Percentiles rank a stretch among this genome's conserved stretches.
Evolutionary conservation across 1,284 basidiomycete species (phyloP).

Genomic region (Volvariella surrecta): DNA sequence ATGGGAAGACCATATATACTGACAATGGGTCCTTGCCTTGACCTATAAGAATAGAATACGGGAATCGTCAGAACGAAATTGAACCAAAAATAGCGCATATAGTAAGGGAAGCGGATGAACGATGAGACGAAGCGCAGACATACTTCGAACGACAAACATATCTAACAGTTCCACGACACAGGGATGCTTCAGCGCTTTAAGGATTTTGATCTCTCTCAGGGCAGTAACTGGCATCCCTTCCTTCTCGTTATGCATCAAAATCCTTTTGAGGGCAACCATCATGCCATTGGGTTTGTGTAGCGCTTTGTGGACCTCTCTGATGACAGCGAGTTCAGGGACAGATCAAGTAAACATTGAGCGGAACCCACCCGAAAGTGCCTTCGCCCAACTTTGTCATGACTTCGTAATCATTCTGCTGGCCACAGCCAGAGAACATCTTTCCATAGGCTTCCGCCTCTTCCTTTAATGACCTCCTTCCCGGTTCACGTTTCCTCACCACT

Average conservation of each 20-base stretch:
- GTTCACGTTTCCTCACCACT: constrained; percentile 22
- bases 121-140: constrained; percentile 18
- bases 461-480: constrained; percentile 45
- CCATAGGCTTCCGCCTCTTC: constrained; percentile 64
- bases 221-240: constrained; percentile 97
- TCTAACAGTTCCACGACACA: constrained; percentile 87
- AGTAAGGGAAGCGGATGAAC: too few relatives aligned
- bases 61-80: constrained; percentile 4
- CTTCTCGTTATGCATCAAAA: constrained; percentile 94
- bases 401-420: constrained; percentile 71
- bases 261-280: constrained; percentile 86
- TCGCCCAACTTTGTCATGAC: constrained; percentile 84
- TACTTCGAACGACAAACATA: constrained; percentile 80
- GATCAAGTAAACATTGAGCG: constrained; percentile 1
- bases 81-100: too few relatives aligned
- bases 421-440: constrained; percentile 69
- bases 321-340: constrained; percentile 10
- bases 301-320: constrained; percentile 85
- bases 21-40: constrained; percentile 66
- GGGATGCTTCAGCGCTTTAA: constrained; percentile 84
- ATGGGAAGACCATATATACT: constrained; percentile 98
- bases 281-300: constrained; percentile 53
- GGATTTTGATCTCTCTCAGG: constrained; percentile 95
- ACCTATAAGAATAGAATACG: constrained; percentile 25
- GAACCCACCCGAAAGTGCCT: constrained; percentile 85